Conservation (phyloP, 305 asterid species). For the Stenogyne calaminthoides region DNA sequence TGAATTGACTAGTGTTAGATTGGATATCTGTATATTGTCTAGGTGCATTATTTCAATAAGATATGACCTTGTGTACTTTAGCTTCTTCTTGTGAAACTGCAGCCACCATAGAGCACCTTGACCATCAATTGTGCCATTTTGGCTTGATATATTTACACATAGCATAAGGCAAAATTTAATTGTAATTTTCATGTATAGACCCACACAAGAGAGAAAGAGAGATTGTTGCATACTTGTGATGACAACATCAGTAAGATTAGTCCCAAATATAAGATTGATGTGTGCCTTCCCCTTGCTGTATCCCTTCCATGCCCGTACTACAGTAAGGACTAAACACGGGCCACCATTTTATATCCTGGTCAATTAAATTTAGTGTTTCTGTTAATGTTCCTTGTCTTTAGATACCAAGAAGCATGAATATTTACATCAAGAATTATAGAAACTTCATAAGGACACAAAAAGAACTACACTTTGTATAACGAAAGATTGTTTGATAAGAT, state of each 20-base stretch:
- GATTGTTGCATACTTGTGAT: slow-evolving; percentile 49
- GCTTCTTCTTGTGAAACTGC: too few species aligned
- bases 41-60: too few species aligned
- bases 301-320: slow-evolving; percentile 95
- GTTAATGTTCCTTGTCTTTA: too few species aligned
- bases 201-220: background rate
- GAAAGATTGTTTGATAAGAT: too few species aligned
- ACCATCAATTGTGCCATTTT: slow-evolving; percentile 89
- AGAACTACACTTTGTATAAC: background rate
- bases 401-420: too few species aligned
- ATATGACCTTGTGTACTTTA: too few species aligned
- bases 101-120: slow-evolving; percentile 93
- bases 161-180: background rate
- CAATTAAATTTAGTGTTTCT: background rate
- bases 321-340: slow-evolving; percentile 75
- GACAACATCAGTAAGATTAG: slow-evolving; percentile 80
- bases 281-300: slow-evolving; percentile 81
- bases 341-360: slow-evolving; percentile 78
- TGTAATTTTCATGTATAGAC: too few species aligned
- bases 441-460: slow-evolving; percentile 5
- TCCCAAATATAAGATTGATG: slow-evolving; percentile 82
- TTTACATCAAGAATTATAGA: background rate
- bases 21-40: too few species aligned
- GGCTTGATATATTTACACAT: slow-evolving; percentile 45
- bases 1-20: too few species aligned